phyloP scores from a whole-genome alignment of 768 basidiomycete genomes.

The Lenzites betulinus region DNA sequence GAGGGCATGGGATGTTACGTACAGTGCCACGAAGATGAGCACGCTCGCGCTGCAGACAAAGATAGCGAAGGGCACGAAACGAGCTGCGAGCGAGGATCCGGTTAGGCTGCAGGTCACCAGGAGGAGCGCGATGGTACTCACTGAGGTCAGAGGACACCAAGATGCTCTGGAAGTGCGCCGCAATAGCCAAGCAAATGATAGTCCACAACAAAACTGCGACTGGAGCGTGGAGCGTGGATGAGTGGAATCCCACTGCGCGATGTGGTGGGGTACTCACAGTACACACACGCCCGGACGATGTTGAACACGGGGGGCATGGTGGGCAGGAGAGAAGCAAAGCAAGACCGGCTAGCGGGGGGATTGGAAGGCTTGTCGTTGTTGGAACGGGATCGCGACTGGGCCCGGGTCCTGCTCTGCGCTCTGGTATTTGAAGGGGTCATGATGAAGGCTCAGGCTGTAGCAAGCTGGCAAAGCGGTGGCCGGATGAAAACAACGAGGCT shows the following conservation, averaged over 20 bases:
- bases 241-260: slow-evolving; percentile 6
- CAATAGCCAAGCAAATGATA: slow-evolving; percentile 76
- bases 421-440: slow-evolving; percentile 34
- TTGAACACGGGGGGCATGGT: slow-evolving; percentile 75
- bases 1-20: slow-evolving; percentile 30
- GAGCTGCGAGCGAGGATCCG: slow-evolving; percentile 49
- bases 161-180: slow-evolving; percentile 73
- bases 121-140: slow-evolving; percentile 38
- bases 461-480: slow-evolving; percentile 6
- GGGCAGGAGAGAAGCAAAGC: slow-evolving; percentile 25
- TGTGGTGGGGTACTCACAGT: slow-evolving; percentile 48
- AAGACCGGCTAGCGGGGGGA: slow-evolving; percentile 29
- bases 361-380: slow-evolving; percentile 16
- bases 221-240: slow-evolving; percentile 29
- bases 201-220: slow-evolving; percentile 74
- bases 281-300: slow-evolving; percentile 65
- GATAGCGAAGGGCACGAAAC: slow-evolving; percentile 84
- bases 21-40: slow-evolving; percentile 69
- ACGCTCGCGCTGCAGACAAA: slow-evolving; percentile 76
- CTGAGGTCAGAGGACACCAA: slow-evolving; percentile 80
- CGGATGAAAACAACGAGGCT: slow-evolving; percentile 19
- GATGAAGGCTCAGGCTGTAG: background rate
- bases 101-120: slow-evolving; percentile 1
- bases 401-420: slow-evolving; percentile 19
- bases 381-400: slow-evolving; percentile 27